Conservation (phyloP, 495 filamentous ascomycete species). For the Trichoderma parareesei region DNA sequence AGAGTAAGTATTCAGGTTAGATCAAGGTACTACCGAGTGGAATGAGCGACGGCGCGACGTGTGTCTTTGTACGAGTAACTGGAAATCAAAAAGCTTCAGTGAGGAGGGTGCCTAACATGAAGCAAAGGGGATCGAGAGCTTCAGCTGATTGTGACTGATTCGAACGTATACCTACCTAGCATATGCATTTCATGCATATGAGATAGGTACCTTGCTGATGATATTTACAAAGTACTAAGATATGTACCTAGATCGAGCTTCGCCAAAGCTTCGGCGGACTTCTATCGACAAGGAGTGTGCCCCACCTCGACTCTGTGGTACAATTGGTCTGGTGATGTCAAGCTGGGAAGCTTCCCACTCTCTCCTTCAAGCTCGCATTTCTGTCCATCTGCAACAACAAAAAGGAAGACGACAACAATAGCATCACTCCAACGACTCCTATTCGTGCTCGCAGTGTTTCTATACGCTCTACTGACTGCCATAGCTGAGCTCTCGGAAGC, state of each 20-base stretch:
- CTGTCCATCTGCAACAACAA: too few relatives aligned
- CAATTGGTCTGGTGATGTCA: neutral
- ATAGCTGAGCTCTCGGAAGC: neutral
- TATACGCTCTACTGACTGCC: neutral
- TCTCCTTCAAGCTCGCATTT: neutral
- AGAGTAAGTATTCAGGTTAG: neutral
- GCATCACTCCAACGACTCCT: neutral
- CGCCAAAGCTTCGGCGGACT: slow-evolving; percentile 5
- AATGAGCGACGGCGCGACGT: neutral
- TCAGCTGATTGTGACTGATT: too few relatives aligned
- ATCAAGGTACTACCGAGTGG: too few relatives aligned
- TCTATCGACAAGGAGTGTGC: neutral
- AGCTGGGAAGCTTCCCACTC: neutral
- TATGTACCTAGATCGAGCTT: neutral
- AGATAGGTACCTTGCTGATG: too few relatives aligned
- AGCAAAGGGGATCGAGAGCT: too few relatives aligned
- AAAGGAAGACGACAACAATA: too few relatives aligned
- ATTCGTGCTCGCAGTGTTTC: neutral
- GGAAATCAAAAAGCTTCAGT: neutral
- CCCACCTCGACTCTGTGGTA: neutral
- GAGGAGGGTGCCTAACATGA: neutral
- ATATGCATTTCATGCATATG: too few relatives aligned
- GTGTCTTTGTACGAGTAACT: neutral
- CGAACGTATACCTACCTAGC: too few relatives aligned
- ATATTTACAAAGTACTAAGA: neutral